Percentiles rank a stretch among this genome's conserved stretches.
These are phyloP conservation scores for Zymoseptoria ardabiliae DNA, from an alignment of 2,329 filamentous ascomycete species.

Conservation along the genomic window DNA sequence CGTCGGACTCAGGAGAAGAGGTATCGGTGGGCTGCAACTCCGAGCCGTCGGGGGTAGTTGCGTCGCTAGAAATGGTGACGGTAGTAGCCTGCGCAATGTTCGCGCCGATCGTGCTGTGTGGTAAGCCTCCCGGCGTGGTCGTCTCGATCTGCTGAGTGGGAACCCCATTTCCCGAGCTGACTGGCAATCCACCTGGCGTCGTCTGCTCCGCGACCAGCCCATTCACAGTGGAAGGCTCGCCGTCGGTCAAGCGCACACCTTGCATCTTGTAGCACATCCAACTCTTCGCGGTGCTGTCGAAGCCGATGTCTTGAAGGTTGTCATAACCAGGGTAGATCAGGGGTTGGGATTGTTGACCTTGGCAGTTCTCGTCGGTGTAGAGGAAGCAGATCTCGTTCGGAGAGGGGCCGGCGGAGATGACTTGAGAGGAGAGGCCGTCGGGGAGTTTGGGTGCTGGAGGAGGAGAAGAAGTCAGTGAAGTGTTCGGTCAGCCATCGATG, in stretches of 20 bases:
- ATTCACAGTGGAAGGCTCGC: background rate
- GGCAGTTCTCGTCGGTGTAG: constrained; percentile 5
- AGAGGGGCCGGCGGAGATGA: constrained; percentile 4
- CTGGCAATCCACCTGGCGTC: background rate
- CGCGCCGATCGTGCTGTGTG: background rate
- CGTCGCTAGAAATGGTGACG: background rate
- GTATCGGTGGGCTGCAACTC: background rate
- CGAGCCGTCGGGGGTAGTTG: background rate
- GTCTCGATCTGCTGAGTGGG: background rate
- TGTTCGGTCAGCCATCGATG: background rate
- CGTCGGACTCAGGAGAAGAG: background rate
- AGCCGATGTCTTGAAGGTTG: constrained; percentile 1
- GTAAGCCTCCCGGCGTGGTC: background rate
- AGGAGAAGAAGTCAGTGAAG: background rate
- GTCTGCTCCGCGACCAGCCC: background rate
- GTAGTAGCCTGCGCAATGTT: background rate
- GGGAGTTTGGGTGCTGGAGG: constrained; percentile 5
- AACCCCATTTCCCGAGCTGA: background rate
- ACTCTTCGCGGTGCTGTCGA: constrained; percentile 4
- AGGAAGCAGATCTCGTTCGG: constrained; percentile 6
- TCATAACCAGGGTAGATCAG: constrained; percentile 6
- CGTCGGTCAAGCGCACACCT: background rate
- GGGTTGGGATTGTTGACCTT: constrained; percentile 1
- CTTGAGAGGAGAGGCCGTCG: constrained; percentile 3
- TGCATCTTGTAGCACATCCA: constrained; percentile 7